Evolutionary conservation across 2,329 filamentous ascomycete species (phyloP), one percentile per base, ranked within the genome.

Genomic region (Talaromyces sp.): DNA sequence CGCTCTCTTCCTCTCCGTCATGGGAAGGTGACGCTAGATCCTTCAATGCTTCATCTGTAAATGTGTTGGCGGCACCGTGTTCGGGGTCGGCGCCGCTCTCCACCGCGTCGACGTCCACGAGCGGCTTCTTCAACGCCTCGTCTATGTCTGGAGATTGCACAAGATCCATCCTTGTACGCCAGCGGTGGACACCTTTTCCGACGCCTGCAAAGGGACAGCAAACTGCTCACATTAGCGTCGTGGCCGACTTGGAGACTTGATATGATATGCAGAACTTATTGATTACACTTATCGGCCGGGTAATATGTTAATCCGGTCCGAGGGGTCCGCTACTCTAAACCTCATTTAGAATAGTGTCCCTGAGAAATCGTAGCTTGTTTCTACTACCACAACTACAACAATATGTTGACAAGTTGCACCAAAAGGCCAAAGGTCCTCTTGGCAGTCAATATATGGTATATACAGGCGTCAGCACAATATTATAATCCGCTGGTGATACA

Each of bases 41-140:
- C 59, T 71, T 67, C 58, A 67, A 63, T 42, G 65, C 51, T 33
- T 67, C 67, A 63, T 70, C 72, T 59, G 68, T 64, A 59, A 69
- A 64, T 58, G 68, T 64, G 54, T 65, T 65, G 51, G 64, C 64
- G 51, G 64, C 63, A 56, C 64, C 58, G 34, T 69, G 68, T 33
- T 65, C 65, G 40, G 65, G 61, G 61, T 64, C 56, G 33, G 34
- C 33, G 40, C 16, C 66, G 65, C 68, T 67, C 62, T 75, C 68
- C 57, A 73, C 69, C 63, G 70, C 69, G 64, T 72, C 73, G 67
- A 76, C 70, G 64, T 75, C 72, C 61, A 74, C 68, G 67, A 75
- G 68, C 59, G 73, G 67, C 57, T 68, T 61, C 69, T 76, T 75
- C 60, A 74, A 67, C 67, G 69, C 68, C 62, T 65, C 68, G 65